A percentile compares a stretch with the other conserved stretches of the same genome.
These are phyloP conservation scores for Primulina eburnea DNA, from an alignment of 257 asterid species.

Conservation along the genomic window DNA sequence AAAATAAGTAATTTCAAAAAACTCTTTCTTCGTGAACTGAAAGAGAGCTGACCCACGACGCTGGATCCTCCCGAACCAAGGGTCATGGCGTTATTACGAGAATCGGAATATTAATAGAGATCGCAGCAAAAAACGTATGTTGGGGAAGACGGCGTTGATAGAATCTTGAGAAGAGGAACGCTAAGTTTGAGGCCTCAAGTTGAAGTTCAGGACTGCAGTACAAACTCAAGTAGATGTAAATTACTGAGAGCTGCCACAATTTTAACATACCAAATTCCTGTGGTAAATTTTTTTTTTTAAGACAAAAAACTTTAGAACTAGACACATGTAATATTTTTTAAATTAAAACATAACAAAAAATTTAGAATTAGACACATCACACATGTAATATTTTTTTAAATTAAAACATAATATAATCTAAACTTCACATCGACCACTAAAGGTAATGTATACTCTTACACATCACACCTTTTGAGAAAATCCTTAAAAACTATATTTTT, in stretches of 20 bases:
- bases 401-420: no score
- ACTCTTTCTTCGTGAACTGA: not conserved
- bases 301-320: no score
- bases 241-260: slow-evolving; percentile 4
- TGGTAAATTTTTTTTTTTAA: no score
- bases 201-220: not conserved
- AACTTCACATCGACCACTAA: no score
- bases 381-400: no score
- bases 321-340: no score
- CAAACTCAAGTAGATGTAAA: not conserved
- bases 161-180: slow-evolving; percentile 26
- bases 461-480: no score
- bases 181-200: slow-evolving; percentile 24
- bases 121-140: slow-evolving; percentile 21
- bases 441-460: no score
- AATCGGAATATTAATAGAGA: slow-evolving; percentile 26
- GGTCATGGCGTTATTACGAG: slow-evolving; percentile 38
- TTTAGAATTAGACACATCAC: no score
- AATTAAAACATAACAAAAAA: no score
- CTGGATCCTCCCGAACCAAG: slow-evolving; percentile 87
- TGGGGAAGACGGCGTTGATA: slow-evolving; percentile 14
- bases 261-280: no score
- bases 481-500: no score
- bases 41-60: slow-evolving; percentile 56
- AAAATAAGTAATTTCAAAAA: not conserved